Conservation (phyloP, 164 flowering plant species). For the Magnolia kwangsiensis region DNA sequence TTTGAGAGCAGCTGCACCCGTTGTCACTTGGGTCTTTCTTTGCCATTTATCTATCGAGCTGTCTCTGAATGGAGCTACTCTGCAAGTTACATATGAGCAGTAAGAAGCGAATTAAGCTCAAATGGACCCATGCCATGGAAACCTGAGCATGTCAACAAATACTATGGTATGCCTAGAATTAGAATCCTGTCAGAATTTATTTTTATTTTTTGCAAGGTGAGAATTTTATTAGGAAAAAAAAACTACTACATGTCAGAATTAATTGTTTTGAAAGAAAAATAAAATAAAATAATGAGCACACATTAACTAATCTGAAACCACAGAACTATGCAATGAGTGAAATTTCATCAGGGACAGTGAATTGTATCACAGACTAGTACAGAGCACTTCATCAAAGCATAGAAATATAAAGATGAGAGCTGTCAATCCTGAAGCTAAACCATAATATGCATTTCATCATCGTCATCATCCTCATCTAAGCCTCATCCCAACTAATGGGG, state of each 20-base stretch:
- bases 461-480: too few species aligned
- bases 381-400: not conserved
- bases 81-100: slow-evolving; percentile 27
- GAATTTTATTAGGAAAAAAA: too few species aligned
- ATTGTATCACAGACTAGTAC: not conserved
- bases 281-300: not conserved
- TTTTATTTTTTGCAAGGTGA: too few species aligned
- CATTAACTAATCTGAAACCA: not conserved
- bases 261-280: not conserved
- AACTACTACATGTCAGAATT: too few species aligned
- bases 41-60: slow-evolving; percentile 94
- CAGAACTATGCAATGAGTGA: too few species aligned
- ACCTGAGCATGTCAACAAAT: not conserved
- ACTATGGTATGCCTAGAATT: not conserved
- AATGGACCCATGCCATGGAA: not conserved
- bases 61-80: slow-evolving; percentile 70
- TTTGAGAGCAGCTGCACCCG: slow-evolving; percentile 85
- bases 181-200: not conserved
- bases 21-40: slow-evolving; percentile 82
- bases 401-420: not conserved
- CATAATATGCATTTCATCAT: too few species aligned
- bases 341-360: not conserved
- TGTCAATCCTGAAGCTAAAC: too few species aligned
- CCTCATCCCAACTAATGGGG: too few species aligned
- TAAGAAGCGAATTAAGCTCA: slow-evolving; percentile 1